A percentile compares a stretch with the other conserved stretches of the same genome.
These are phyloP conservation scores for Pulveroboletus frians DNA, from an alignment of 768 basidiomycete species.

Conservation along the genomic window DNA sequence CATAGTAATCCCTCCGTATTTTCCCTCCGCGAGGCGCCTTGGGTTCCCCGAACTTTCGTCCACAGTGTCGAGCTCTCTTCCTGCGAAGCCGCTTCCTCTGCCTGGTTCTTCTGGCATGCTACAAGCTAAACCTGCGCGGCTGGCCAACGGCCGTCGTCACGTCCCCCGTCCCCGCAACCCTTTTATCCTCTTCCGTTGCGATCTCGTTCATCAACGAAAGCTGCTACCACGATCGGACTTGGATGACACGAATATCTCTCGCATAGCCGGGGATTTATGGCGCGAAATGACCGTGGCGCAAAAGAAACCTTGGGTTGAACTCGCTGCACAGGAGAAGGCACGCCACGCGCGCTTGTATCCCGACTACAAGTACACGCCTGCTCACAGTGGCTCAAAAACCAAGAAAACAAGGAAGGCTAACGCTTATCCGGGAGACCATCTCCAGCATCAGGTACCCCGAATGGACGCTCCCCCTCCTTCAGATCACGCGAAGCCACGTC, in stretches of 20 bases:
- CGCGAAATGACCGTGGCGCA: conserved; percentile 44
- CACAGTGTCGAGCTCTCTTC: not conserved
- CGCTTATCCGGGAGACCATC: conserved; percentile 6
- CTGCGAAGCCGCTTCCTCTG: conserved; percentile 19
- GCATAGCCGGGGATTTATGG: conserved; percentile 66
- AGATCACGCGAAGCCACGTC: conserved; percentile 4
- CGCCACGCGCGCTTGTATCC: conserved; percentile 39
- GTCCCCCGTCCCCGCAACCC: conserved; percentile 72
- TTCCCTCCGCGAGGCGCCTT: conserved; percentile 8
- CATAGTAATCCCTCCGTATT: conserved; percentile 3
- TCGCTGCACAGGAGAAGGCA: conserved; percentile 47
- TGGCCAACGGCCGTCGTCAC: conserved; percentile 35
- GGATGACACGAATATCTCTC: conserved; percentile 65
- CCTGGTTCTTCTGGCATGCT: conserved; percentile 23
- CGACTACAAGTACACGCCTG: conserved; percentile 39
- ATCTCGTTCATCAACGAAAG: conserved; percentile 61
- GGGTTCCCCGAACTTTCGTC: conserved; percentile 1
- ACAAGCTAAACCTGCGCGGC: conserved; percentile 13
- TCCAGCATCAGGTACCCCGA: conserved; percentile 9
- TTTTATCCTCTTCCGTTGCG: conserved; percentile 75
- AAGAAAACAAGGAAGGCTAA: conserved; percentile 18
- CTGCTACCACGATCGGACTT: conserved; percentile 50
- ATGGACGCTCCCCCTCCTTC: not conserved
- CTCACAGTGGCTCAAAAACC: conserved; percentile 14
- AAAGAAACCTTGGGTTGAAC: conserved; percentile 45